These are phyloP conservation scores for Zea luxurians DNA, from an alignment of 176 grass and related monocot genomes.

Conservation along the genomic window DNA sequence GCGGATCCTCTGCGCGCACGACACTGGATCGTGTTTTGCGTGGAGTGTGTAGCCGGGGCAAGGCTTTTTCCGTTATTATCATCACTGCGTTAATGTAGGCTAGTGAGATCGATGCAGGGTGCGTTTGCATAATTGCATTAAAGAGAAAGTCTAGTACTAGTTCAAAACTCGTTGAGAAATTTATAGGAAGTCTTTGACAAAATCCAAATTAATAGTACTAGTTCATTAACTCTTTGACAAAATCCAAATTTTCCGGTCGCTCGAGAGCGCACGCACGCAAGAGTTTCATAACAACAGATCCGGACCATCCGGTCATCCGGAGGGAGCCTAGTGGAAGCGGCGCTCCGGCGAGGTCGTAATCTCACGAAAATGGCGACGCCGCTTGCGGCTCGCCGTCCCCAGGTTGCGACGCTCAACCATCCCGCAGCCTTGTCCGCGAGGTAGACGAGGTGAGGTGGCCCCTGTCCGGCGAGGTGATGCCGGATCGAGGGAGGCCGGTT, in stretches of 20 bases:
- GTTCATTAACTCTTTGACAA: background rate
- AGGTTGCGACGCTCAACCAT: background rate
- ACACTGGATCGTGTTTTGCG: slow-evolving; percentile 34
- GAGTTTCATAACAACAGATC: background rate
- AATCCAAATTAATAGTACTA: background rate
- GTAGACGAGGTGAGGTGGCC: background rate
- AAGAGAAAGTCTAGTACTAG: background rate
- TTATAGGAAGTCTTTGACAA: no score
- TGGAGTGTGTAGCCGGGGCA: background rate
- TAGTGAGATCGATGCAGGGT: background rate
- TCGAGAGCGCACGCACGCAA: background rate
- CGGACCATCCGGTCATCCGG: background rate
- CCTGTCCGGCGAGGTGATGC: background rate
- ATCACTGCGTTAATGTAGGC: background rate
- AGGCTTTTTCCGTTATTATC: background rate
- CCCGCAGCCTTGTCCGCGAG: background rate
- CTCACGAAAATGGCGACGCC: background rate
- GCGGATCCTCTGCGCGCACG: slow-evolving; percentile 49
- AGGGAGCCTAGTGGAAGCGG: background rate
- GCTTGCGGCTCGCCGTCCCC: background rate
- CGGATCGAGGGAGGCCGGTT: no score
- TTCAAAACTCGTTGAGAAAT: background rate
- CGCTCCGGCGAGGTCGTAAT: background rate
- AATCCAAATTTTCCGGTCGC: no score
- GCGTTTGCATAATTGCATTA: background rate